Evolutionary conservation across 805 yeast species (phyloP).

Genomic region (Kregervanrija pseudodelftensis): DNA sequence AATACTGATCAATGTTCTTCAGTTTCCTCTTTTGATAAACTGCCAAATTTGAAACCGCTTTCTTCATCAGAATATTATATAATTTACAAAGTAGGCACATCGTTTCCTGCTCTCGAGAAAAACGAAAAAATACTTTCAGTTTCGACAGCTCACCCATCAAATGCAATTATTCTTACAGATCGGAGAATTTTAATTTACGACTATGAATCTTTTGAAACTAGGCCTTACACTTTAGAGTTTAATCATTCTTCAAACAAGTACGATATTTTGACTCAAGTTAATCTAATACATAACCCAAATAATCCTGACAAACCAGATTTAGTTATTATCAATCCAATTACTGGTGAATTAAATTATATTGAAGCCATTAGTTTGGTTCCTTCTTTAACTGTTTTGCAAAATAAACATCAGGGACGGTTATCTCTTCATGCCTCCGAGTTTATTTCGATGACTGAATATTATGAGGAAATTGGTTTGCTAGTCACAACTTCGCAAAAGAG

Average conservation of each 20-base stretch:
- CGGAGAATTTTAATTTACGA: constrained; percentile 60
- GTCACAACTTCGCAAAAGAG: constrained; percentile 66
- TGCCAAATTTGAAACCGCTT: too few species aligned
- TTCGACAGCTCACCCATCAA: constrained; percentile 21
- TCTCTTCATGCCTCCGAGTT: constrained; percentile 46
- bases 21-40: too few species aligned
- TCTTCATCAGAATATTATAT: too few species aligned
- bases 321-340: constrained; percentile 49
- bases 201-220: constrained; percentile 51
- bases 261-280: constrained; percentile 42
- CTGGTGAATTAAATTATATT: constrained; percentile 60
- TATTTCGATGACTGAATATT: constrained; percentile 47
- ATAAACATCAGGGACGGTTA: constrained; percentile 29
- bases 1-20: background rate
- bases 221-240: constrained; percentile 52
- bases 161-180: constrained; percentile 32
- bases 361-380: constrained; percentile 71
- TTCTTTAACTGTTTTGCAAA: constrained; percentile 34
- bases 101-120: constrained; percentile 36
- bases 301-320: constrained; percentile 55
- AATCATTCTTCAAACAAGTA: constrained; percentile 28
- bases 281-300: constrained; percentile 53
- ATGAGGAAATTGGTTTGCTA: constrained; percentile 71
- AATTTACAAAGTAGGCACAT: too few species aligned
- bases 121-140: constrained; percentile 17